Evolutionary conservation across 306 rosid genomes (phyloP), one percentile per base, ranked within the genome.

Genomic region (Gastrolobium bilobum): DNA sequence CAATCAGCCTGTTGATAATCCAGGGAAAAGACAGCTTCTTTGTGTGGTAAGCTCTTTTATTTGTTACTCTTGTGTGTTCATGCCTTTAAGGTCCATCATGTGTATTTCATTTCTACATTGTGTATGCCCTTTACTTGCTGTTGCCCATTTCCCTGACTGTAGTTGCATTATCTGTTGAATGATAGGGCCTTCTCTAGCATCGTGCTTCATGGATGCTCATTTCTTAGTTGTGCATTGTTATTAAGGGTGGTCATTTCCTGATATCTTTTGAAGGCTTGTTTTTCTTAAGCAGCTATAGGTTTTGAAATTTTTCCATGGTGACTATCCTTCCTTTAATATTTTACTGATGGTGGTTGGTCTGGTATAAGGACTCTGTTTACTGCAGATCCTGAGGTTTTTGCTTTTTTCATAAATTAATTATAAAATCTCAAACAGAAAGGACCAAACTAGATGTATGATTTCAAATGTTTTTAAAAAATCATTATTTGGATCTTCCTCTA

Each of bases 21-120:
- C 92, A 7, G 98, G 93, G 88, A 96, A 96, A 82, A 87, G 98
- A 64, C 99, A 93, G 77, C 98, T 94, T 71, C 96, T 96, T 78
- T 96, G 99, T 84, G 99, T 96, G 92, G 99, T 96, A 85, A 84
- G 84, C 60, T 63, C 68, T 83, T 31, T 42, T 74, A 51, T 71
- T 15, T 65, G 33, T 50, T 29, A 10, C 44, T 61, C 33, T 29
- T 72, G 30, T 47, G 47, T 57, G 40, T 54, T 38, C 7, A 5
- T 43, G 34, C 66, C 39, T 70, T 53, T 39, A 20, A 34, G 50
- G 42, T 44, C 42, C 69, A 33, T 46, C 7, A 51, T 56, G 31
- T 63, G 67, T 65, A 38, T 48, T 47, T 70, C 50, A 44, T 75
- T 33, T 39, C 46, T 67, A 7, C 0, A 2, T 51, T 56, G 15